Base-by-base conservation (phyloP, 2,329 filamentous ascomycete species). In the Sphaerulina populicola region DNA sequence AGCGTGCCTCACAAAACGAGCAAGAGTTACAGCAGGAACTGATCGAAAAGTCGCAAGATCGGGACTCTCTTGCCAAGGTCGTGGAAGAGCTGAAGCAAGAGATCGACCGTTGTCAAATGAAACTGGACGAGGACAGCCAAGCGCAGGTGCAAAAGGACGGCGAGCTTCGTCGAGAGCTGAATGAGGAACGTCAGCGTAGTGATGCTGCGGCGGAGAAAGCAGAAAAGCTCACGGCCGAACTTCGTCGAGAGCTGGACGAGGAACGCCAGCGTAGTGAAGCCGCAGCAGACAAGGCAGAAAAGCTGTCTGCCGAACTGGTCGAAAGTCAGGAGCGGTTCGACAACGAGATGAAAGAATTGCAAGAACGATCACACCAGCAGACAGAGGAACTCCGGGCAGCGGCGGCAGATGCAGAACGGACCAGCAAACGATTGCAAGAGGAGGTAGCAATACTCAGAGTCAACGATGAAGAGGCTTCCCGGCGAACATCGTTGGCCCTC, bases 21-120 rank as follows among this genome's bases (percentile, higher is more conserved):
- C 56, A 64, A 52, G 59, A 63, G 49, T 49, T 66, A 14, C 58
- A 61, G 48, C 56, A 63, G 44, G 57, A 59, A 43, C 51, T 66
- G 18, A 53, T 61, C 43, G 55, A 63, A 48, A 64, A 66, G 49
- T 60, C 63, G 8, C 55, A 60, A 27, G 62, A 67, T 49, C 59
- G 59, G 14, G 62, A 62, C 30, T 55, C 64, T 51, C 52, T 68
- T 15, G 62, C 58, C 7, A 50, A 53, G 39, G 63, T 67, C 3
- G 63, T 68, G 23, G 54, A 60, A 18, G 65, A 68, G 31, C 52
- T 68, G 39, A 59, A 60, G 51, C 49, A 62, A 36, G 66, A 68
- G 56, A 68, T 68, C 39, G 62, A 66, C 38, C 55, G 60, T n/a
- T 65, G 62, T 41, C 62, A 68, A 52, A 44, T 59, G 12, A 60